Base-by-base conservation (phyloP, 257 asterid species). In the Ilex aquifolium region DNA sequence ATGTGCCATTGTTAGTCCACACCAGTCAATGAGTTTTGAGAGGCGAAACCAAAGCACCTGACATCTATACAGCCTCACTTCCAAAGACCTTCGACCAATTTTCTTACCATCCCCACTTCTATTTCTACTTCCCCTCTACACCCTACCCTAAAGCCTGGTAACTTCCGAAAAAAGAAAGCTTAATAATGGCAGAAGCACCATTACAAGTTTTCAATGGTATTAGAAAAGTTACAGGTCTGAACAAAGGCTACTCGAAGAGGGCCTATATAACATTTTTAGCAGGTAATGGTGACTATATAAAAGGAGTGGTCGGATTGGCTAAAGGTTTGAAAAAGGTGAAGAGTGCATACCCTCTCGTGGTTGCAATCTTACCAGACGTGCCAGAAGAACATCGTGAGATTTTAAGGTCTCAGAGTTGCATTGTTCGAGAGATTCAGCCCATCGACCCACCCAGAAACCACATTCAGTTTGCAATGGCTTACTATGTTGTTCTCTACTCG, bases 401-500 rank as follows among this genome's bases (percentile, higher is more conserved):
- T 6, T 59, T 83, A 59, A 59, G 72, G 69, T 60, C 66, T 8
- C 86, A 83, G 30, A 86, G 86, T 10, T 83, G 90, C 61, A 74
- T 83, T 53, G 75, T 83, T 7, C 69, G 49, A 64, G 90, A 83
- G 78, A 83, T 83, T 31, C 83, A 58, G 55, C 86, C 90, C 0
- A 74, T 83, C 1, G 71, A 78, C 44, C 90, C 85, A 10, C 90
- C 84, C 0, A 71, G 67, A 32, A 73, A 71, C 63, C 84, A 83
- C 58, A 72, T 76, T 67, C 65, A 77, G 63, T 83, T 83, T 31
- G 86, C 89, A n/a, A 83, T 83, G 86, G 86, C 86, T 5, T 83
- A 83, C 62, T 83, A 83, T 32, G 86, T 83, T 27, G 77, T 83
- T 82, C 80, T 80, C 63, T 83, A 83, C 69, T 83, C 89, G 70